Conservation (phyloP, 1,284 basidiomycete species). For the Austroboletus niveus region DNA sequence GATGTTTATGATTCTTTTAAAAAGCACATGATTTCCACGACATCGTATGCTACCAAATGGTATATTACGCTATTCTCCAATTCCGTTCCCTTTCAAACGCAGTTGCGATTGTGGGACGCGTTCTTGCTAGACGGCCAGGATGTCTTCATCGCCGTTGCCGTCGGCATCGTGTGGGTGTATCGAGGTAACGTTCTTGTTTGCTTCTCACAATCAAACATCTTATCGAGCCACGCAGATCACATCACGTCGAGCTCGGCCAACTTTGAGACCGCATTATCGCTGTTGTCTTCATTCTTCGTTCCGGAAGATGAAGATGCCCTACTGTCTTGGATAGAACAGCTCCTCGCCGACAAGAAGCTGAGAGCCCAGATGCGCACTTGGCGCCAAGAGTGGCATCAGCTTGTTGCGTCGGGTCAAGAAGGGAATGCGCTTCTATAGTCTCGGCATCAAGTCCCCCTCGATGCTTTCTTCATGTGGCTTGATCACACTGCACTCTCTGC, state of each 20-base stretch:
- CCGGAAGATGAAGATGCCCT: conserved; percentile 84
- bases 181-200: conserved; percentile 50
- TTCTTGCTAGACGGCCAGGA: conserved; percentile 91
- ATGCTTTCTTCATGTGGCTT: conserved; percentile 8
- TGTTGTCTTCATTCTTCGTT: conserved; percentile 89
- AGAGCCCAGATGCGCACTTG: conserved; percentile 67
- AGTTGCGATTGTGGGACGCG: conserved; percentile 93
- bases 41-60: conserved; percentile 98
- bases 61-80: conserved; percentile 98
- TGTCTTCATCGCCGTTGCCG: conserved; percentile 79
- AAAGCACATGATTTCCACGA: conserved; percentile 87
- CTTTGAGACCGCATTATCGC: conserved; percentile 87
- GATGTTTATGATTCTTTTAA: conserved; percentile 83
- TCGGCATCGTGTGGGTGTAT: conserved; percentile 90
- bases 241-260: conserved; percentile 75
- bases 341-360: conserved; percentile 70
- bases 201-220: conserved; percentile 1
- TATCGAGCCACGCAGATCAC: conserved; percentile 54
- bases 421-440: conserved; percentile 59
- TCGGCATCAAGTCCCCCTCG: background rate
- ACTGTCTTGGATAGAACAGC: conserved; percentile 76
- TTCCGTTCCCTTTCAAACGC: conserved; percentile 93
- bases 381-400: conserved; percentile 69
- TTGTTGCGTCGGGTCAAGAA: conserved; percentile 68
- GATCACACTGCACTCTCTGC: conserved; percentile 3